phyloP scores from a whole-genome alignment of 1,284 basidiomycete species.

The Fomitiporia mediterranea region DNA sequence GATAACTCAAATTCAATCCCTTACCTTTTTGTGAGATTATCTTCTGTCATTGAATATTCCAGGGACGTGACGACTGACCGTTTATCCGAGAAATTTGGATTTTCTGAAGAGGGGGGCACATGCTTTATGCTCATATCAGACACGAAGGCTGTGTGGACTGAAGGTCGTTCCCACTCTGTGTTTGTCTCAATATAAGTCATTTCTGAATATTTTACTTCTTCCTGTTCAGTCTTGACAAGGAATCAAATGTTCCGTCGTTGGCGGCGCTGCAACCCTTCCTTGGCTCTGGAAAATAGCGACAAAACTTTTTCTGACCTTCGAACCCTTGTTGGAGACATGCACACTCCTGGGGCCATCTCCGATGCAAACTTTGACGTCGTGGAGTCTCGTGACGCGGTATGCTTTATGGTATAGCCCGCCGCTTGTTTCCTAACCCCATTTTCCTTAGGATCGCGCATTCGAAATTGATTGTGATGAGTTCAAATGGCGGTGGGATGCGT shows the following conservation, averaged over 20 bases:
- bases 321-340: slow-evolving; percentile 44
- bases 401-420: slow-evolving; percentile 21
- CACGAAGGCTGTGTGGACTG: slow-evolving; percentile 68
- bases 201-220: neutral
- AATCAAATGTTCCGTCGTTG: slow-evolving; percentile 63
- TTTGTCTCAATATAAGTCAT: slow-evolving; percentile 8
- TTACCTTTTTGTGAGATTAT: slow-evolving; percentile 60
- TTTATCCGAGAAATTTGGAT: slow-evolving; percentile 17
- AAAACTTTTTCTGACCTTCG: slow-evolving; percentile 55
- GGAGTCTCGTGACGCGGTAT: slow-evolving; percentile 56
- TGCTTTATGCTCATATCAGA: slow-evolving; percentile 66
- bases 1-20: slow-evolving; percentile 54
- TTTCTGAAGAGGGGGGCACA: slow-evolving; percentile 45
- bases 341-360: slow-evolving; percentile 52
- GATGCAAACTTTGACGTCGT: slow-evolving; percentile 55
- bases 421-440: slow-evolving; percentile 1
- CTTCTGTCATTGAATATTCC: slow-evolving; percentile 33
- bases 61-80: neutral
- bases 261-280: slow-evolving; percentile 46
- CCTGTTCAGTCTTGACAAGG: slow-evolving; percentile 47
- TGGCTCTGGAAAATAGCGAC: slow-evolving; percentile 31
- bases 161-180: slow-evolving; percentile 42
- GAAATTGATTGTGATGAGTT: slow-evolving; percentile 52
- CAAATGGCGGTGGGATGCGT: slow-evolving; percentile 76
- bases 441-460: slow-evolving; percentile 61